These are phyloP conservation scores for Mucor plumbeus DNA, from an alignment of 371 early-diverging fungal species.

Conservation along the genomic window DNA sequence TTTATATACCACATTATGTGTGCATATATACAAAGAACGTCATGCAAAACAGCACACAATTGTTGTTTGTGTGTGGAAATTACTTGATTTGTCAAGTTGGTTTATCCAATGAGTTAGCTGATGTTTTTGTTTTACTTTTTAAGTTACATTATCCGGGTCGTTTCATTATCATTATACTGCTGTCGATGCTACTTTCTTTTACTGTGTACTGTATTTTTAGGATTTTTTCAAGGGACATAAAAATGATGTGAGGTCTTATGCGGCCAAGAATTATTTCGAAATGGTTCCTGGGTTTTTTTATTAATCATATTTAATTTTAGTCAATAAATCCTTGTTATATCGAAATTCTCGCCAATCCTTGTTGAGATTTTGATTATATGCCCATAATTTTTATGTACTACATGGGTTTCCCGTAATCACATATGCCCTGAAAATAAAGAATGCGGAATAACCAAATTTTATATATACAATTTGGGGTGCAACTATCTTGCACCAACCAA, in stretches of 20 bases:
- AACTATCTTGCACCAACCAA: not conserved
- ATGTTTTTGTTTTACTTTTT: slow-evolving; percentile 6
- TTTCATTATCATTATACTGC: slow-evolving; percentile 1
- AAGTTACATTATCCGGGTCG: slow-evolving; percentile 9
- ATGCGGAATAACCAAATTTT: not conserved
- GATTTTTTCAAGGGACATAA: not conserved
- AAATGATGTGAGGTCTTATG: not conserved
- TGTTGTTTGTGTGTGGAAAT: slow-evolving; percentile 1
- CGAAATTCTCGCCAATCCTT: no score
- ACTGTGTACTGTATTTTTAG: not conserved
- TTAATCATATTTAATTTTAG: not conserved
- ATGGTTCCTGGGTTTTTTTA: not conserved
- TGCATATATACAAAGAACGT: slow-evolving; percentile 7
- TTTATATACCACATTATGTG: not conserved
- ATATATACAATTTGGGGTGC: not conserved
- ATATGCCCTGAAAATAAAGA: not conserved
- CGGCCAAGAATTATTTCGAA: not conserved
- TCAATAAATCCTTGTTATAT: not conserved
- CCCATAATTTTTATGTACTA: not conserved
- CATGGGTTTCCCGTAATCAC: not conserved
- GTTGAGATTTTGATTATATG: not conserved
- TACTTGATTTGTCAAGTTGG: not conserved
- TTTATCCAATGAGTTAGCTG: not conserved
- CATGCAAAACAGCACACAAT: slow-evolving; percentile 13
- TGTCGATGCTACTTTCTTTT: not conserved